These are phyloP conservation scores for Fusarium continuum DNA, from an alignment of 2,329 filamentous ascomycete species.

Conservation along the genomic window DNA sequence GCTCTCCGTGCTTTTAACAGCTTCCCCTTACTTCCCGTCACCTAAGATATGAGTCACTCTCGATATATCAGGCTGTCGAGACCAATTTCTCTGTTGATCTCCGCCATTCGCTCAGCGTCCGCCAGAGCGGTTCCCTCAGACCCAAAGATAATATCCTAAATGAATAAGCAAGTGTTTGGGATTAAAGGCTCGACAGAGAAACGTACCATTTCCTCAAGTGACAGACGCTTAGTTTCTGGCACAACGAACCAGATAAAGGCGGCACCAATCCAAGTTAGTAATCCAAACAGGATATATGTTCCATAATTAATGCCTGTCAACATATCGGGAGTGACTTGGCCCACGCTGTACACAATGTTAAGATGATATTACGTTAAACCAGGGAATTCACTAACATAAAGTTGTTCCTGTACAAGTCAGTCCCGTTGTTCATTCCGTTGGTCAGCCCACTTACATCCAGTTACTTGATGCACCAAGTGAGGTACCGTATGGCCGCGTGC, in stretches of 20 bases:
- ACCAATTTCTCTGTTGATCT: conserved; percentile 76
- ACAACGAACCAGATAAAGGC: conserved; percentile 70
- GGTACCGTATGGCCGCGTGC: conserved; percentile 74
- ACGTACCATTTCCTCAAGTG: conserved; percentile 70
- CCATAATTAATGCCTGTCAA: conserved; percentile 71
- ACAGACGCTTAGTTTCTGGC: conserved; percentile 70
- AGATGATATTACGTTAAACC: fast-evolving
- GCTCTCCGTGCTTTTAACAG: too few relatives aligned
- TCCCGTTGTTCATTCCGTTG: fast-evolving
- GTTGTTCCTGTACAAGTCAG: conserved; percentile 53
- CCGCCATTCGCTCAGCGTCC: conserved; percentile 75
- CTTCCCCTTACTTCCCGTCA: too few relatives aligned
- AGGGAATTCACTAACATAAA: conserved; percentile 57
- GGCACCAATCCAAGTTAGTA: conserved; percentile 70
- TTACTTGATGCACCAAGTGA: conserved; percentile 72
- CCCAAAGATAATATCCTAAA: conserved; percentile 72
- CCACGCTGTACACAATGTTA: conserved; percentile 53
- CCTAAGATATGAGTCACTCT: too few relatives aligned
- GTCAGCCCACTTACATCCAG: conserved; percentile 57
- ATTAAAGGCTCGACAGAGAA: too few relatives aligned
- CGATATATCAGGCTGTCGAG: conserved; percentile 46
- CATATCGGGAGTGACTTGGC: conserved; percentile 76
- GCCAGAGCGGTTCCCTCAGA: conserved; percentile 72
- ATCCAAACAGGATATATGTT: conserved; percentile 76
- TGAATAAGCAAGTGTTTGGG: too few relatives aligned